These are phyloP conservation scores for Bonia amplexicaulis DNA, from an alignment of 176 grass and related monocot genomes.

Conservation along the genomic window DNA sequence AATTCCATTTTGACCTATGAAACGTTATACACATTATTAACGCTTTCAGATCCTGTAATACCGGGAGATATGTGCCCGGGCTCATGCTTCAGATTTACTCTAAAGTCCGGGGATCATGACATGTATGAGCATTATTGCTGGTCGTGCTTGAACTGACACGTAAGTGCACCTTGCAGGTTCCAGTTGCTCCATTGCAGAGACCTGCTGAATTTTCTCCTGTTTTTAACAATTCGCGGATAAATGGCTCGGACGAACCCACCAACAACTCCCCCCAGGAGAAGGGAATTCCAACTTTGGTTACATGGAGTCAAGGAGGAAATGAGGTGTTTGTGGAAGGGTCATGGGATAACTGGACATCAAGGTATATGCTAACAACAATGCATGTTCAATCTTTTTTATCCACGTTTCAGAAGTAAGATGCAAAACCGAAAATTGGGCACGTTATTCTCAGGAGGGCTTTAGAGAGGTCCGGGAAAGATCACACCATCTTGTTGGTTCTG, in stretches of 20 bases:
- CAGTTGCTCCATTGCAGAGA: slow-evolving; percentile 62
- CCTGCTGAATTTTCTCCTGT: slow-evolving; percentile 37
- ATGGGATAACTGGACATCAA: slow-evolving; percentile 91
- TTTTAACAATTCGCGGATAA: slow-evolving; percentile 44
- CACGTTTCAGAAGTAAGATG: not conserved
- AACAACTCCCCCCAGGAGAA: slow-evolving; percentile 27
- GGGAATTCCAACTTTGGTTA: slow-evolving; percentile 72
- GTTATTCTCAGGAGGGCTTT: slow-evolving; percentile 47
- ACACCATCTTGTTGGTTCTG: slow-evolving; percentile 57
- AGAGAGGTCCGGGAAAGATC: slow-evolving; percentile 71
- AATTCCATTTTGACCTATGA: not conserved
- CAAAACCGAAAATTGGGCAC: not conserved
- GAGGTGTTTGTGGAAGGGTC: slow-evolving; percentile 80
- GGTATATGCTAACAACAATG: slow-evolving; percentile 26
- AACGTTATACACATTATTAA: not conserved
- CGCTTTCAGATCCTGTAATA: slow-evolving; percentile 11
- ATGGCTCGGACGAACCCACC: slow-evolving; percentile 41
- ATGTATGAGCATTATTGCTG: slow-evolving; percentile 2
- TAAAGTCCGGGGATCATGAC: not conserved
- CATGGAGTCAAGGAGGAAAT: slow-evolving; percentile 78
- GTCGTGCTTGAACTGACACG: slow-evolving; percentile 25
- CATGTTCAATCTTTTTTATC: not conserved
- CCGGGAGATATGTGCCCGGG: not conserved
- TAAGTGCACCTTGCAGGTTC: slow-evolving; percentile 50
- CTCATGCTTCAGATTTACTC: slow-evolving; percentile 8